Evolutionary conservation across 2,329 filamentous ascomycete species (phyloP).

Genomic region (Aureobasidium sp.): DNA sequence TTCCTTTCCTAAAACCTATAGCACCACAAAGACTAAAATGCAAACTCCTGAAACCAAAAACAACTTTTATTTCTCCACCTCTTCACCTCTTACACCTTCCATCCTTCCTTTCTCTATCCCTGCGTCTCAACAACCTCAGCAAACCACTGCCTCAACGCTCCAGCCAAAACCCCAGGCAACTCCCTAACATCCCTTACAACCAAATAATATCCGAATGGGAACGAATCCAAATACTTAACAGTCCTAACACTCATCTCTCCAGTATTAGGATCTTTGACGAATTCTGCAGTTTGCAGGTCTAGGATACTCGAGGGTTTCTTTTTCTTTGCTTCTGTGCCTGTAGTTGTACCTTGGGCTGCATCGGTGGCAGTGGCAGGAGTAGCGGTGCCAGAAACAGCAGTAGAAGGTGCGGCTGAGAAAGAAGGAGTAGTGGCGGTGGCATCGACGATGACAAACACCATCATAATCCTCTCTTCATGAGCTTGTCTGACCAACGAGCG

Average conservation of each 20-base stretch:
- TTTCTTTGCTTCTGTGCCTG: constrained; percentile 25
- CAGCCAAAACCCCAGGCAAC: constrained; percentile 78
- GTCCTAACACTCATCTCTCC: constrained; percentile 64
- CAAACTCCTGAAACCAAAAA: no score
- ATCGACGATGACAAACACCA: constrained; percentile 97
- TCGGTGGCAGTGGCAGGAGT: not conserved
- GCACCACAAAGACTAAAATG: no score
- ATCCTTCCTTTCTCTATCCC: not conserved
- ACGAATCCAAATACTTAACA: constrained; percentile 86
- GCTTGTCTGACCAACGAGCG: constrained; percentile 76
- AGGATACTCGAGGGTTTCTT: constrained; percentile 57
- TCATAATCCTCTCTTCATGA: constrained; percentile 90
- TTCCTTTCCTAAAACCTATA: no score
- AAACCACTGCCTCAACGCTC: constrained; percentile 93
- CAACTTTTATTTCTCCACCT: no score
- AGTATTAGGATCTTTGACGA: constrained; percentile 57
- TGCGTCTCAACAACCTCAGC: constrained; percentile 51
- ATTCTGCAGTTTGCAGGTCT: constrained; percentile 80
- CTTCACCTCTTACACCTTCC: no score
- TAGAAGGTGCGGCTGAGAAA: not conserved
- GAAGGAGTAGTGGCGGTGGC: constrained; percentile 23
- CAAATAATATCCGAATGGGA: constrained; percentile 95
- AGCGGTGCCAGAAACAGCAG: not conserved
- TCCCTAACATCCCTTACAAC: constrained; percentile 90
- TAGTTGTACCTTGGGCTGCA: constrained; percentile 22